phyloP scores from a whole-genome alignment of 2,329 filamentous ascomycete genomes.

The Claviceps sp. region DNA sequence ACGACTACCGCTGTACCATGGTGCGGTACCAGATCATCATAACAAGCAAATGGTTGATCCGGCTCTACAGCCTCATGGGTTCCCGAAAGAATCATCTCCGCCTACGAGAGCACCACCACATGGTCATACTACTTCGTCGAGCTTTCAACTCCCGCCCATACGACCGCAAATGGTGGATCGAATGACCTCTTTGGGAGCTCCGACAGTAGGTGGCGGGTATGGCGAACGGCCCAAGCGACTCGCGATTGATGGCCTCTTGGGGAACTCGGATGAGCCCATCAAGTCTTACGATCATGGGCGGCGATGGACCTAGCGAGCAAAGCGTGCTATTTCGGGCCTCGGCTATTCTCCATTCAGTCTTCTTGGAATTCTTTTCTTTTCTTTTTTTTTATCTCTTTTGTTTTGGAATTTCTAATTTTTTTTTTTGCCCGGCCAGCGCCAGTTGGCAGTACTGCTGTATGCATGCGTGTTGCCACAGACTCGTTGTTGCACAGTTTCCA shows the following conservation, averaged over 20 bases:
- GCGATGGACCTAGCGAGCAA: background rate
- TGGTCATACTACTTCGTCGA: conserved; percentile 8
- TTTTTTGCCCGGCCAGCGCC: background rate
- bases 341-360: background rate
- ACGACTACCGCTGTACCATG: background rate
- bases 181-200: conserved; percentile 7
- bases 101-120: background rate
- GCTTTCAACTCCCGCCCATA: conserved; percentile 37
- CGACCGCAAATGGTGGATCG: conserved; percentile 24
- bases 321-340: background rate
- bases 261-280: conserved; percentile 33
- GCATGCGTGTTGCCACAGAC: no score
- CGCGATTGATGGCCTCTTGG: conserved; percentile 49
- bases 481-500: no score
- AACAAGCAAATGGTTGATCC: background rate
- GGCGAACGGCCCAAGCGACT: conserved; percentile 41
- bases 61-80: background rate
- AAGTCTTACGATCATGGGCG: conserved; percentile 8
- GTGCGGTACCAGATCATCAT: background rate
- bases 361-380: background rate
- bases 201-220: conserved; percentile 20
- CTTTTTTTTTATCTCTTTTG: no score
- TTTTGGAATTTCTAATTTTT: no score
- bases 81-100: background rate
- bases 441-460: no score